Evolutionary conservation across 2,329 filamentous ascomycete genomes (phyloP), one percentile per base, ranked within the genome.

Genomic region (Aspergillus ibericus): DNA sequence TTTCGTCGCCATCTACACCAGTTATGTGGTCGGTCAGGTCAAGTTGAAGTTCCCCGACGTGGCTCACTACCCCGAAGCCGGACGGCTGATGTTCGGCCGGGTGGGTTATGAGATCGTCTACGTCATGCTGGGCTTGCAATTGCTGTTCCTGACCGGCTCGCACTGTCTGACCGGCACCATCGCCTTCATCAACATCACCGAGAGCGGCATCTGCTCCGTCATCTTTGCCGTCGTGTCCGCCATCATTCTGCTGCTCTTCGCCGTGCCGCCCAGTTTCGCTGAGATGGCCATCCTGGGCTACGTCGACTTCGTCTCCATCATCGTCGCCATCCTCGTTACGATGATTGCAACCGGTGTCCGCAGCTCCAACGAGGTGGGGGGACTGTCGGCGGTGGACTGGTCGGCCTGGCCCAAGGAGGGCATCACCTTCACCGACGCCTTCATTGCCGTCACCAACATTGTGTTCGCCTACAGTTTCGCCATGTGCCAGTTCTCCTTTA

Each of bases 91-190:
- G 66, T 76, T 75, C 64, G 78, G 78, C 18, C 64, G 68, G 12
- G 68, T 75, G 42, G 78, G 78, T 4, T 79, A 78, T 58, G 76
- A 79, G 64, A 54, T 80, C 9, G 68, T 76, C 34, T 72, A 74
- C 54, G 69, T 71, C 55, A 79, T 80, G 75, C 75, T 80, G 60
- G 70, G 74, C 27, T 68, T 77, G 42, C 75, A 79, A 55, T 66
- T 81, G 44, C 67, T 77, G 8, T 72, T 80, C 34, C 64, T 80
- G 5, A 75, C 77, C 2, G 78, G 77, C 55, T 78, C 76, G 1
- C 78, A 80, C 62, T 73, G 73, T 51, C 62, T 80, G 51, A 80
- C 78, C 6, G 78, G 78, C 2, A 80, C 78, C 8, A 80, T 80
- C 61, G 78, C 78, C 2, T 80, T 72, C 62, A 72, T 76, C 53